These are phyloP conservation scores for Staphylotrichum tortipilum DNA, from an alignment of 495 filamentous ascomycete species.

Conservation along the genomic window DNA sequence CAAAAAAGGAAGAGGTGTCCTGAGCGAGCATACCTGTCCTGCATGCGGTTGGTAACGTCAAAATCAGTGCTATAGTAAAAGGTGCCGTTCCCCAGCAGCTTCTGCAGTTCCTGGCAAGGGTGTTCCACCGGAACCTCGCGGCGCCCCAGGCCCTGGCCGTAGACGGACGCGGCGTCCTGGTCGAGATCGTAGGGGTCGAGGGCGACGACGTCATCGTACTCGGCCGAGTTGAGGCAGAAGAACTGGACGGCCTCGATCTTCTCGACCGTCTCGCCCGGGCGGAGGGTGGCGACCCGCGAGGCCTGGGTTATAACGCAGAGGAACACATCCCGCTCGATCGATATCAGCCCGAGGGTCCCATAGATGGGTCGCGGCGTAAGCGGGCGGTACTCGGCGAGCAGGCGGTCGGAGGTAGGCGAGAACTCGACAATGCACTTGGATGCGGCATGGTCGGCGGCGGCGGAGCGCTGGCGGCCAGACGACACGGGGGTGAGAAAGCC, in stretches of 20 bases:
- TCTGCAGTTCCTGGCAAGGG: constrained; percentile 81
- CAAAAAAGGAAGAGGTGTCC: too few species aligned
- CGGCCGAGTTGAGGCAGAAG: constrained; percentile 76
- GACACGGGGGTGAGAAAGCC: constrained; percentile 41
- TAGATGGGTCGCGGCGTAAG: constrained; percentile 67
- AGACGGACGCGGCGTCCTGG: constrained; percentile 40
- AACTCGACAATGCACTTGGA: constrained; percentile 85
- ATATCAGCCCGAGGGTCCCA: constrained; percentile 85
- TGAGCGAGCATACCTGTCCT: constrained; percentile 67
- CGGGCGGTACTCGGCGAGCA: constrained; percentile 64
- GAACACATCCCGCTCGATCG: constrained; percentile 77
- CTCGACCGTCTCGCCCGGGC: constrained; percentile 80
- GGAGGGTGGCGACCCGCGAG: constrained; percentile 66
- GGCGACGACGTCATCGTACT: constrained; percentile 70
- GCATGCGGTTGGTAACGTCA: constrained; percentile 86
- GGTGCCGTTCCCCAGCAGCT: constrained; percentile 85
- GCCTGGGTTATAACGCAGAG: constrained; percentile 81
- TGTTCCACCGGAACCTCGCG: constrained; percentile 67
- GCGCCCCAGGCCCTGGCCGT: constrained; percentile 50
- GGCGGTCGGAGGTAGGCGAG: constrained; percentile 48
- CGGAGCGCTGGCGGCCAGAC: constrained; percentile 30
- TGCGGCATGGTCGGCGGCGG: constrained; percentile 28
- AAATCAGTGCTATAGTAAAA: constrained; percentile 98
- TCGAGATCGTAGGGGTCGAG: constrained; percentile 43
- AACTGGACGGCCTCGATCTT: constrained; percentile 84